These are phyloP conservation scores for Scutellaria barbata DNA, from an alignment of 257 asterid species.

Conservation along the genomic window DNA sequence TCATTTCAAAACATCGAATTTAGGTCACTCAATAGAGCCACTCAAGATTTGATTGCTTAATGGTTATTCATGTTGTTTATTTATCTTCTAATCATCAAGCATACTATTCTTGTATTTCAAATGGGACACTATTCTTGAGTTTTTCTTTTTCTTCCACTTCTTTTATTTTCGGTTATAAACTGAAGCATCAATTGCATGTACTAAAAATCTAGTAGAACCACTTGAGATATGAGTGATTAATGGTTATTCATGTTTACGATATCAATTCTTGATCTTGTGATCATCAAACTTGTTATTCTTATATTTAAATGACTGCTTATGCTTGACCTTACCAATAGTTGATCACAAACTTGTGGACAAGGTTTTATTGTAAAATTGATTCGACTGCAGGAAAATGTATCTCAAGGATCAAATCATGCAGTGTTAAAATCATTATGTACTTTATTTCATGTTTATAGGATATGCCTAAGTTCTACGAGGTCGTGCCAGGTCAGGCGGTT, in stretches of 20 bases:
- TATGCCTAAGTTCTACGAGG: too few relatives aligned
- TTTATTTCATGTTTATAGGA: not conserved
- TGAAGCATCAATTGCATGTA: not conserved
- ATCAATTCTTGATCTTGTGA: not conserved
- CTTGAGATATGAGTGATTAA: too few relatives aligned
- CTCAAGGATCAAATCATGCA: not conserved
- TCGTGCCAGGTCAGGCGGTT: not conserved
- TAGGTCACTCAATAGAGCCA: not conserved
- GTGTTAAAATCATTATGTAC: not conserved
- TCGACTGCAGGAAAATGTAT: not conserved
- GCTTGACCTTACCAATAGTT: constrained; percentile 3
- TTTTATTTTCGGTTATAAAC: not conserved
- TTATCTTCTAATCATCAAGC: not conserved
- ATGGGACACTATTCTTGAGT: not conserved
- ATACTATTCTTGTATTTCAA: too few relatives aligned
- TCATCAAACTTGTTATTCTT: not conserved
- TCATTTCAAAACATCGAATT: not conserved
- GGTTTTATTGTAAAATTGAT: constrained; percentile 4
- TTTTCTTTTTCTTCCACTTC: not conserved
- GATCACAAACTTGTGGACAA: constrained; percentile 20
- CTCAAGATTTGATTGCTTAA: not conserved
- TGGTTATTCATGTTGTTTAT: not conserved
- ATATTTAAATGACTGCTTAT: not conserved
- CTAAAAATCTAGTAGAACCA: not conserved
- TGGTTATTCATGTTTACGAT: not conserved